Evolutionary conservation across 352 stramenopile species (phyloP), one percentile per base, ranked within the genome.

Genomic region (Blastocystis sp.): DNA sequence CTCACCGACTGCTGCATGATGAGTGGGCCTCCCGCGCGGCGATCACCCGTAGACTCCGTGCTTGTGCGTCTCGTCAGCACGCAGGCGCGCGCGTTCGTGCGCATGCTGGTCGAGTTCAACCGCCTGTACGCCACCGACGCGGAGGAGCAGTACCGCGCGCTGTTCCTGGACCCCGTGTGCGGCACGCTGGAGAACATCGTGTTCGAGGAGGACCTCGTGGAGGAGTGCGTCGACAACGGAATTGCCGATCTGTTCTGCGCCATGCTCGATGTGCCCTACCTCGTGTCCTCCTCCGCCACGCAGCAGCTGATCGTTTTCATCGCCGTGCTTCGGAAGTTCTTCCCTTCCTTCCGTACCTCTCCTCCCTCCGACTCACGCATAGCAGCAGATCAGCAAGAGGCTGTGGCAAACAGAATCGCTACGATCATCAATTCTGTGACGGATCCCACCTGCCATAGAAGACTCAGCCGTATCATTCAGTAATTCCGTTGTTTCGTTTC

Each of bases 401-500:
- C 68, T 10, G 4, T 84, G 38, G 21, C n/a, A 7, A 34, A 68
- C 1, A 57, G 19, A 14, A 84, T 84, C 28, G 7, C 17, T 4
- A 9, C 10, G 9, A 68, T 84, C 9, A 59, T 68, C 7, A 19
- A 84, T 34, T n/a, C 38, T n/a, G 45, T 68, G 38, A 38, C 68
- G n/a, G 74, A 84, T 69, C n/a, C 48, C 17, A 84, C 74, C 7
- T 84, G 74, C 60, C 68, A 84, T 6, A 54, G 74, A 61, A 62
- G 74, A 70, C 38, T 84, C 19, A 24, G 34, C 3, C 45, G 74
- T 40, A 40, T 84, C 54, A 68, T 84, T 17, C 17, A 66, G 14
- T 84, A 52, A 81, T 42, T 71, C 7, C 65, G 4, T 9, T 66
- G 28, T 66, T 10, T 81, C 54, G 38, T n/a, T 70, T 19, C 14